Evolutionary conservation across 2,329 filamentous ascomycete species (phyloP), one percentile per base, ranked within the genome.

Genomic region (Calonectria montana): DNA sequence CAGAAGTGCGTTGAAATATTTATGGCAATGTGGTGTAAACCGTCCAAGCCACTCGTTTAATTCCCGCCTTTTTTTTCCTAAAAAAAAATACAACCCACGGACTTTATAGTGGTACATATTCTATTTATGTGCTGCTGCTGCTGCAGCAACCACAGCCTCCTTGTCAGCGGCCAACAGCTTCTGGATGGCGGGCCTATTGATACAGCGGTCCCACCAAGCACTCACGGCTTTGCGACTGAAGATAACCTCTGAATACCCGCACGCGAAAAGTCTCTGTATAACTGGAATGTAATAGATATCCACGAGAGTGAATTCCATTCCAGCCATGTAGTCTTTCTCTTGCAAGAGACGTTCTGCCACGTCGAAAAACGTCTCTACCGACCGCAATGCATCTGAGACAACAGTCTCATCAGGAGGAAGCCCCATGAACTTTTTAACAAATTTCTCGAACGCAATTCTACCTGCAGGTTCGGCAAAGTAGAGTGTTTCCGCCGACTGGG

Each of bases 281-380:
- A 85, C 73, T 6, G 86, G 85, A 75, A 87, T 84, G 73, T 88
- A 87, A 80, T 84, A 85, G 73, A 88, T 86, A 77, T 88, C 86
- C 45, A 80, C 77, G 15, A 87, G 82, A 37, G 83, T 84, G 73
- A 86, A 87, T 13, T 81, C 69, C 5, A 83, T 77, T 65, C 86
- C 86, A 53, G 85, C 85, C 85, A 87, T 86, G 77, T 86, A 87
- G 18, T 83, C 78, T 37, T 78, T 81, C 2, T 82, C 31, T n/a
- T 82, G 79, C 69, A 87, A 78, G 35, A 84, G 76, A 55, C 76
- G 68, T 74, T 87, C 85, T 59, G 81, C 83, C 27, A 86, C 79
- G 72, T 87, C 85, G 71, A 87, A 85, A 76, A 85, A 87, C 61
- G 64, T 61, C 78, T 84, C 82, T 45, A 87, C 72, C 48, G 80